Conservation (phyloP, 2,329 filamentous ascomycete genomes). For the Paraphaeosphaeria minitans region DNA sequence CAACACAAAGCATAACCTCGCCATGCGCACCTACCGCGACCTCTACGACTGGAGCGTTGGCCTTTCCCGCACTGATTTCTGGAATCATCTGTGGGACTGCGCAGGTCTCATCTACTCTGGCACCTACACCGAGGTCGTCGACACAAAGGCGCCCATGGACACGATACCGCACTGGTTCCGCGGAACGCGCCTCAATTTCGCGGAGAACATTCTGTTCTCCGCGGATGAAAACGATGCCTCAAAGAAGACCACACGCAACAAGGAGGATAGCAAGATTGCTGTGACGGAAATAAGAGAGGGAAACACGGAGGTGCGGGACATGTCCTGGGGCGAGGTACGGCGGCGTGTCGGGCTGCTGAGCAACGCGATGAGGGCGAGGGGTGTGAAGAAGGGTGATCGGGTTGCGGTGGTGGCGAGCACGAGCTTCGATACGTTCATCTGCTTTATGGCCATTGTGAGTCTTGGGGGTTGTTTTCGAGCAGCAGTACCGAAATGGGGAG, state of each 20-base stretch:
- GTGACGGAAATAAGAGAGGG: constrained; percentile 76
- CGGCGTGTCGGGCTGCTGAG: constrained; percentile 63
- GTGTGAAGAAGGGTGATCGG: constrained; percentile 73
- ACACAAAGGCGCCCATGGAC: constrained; percentile 72
- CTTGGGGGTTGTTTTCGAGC: constrained; percentile 78
- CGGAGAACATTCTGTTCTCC: constrained; percentile 78
- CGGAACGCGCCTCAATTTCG: constrained; percentile 75
- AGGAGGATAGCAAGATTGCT: constrained; percentile 73
- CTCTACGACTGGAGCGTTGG: constrained; percentile 72
- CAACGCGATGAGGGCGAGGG: constrained; percentile 68
- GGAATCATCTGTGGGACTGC: constrained; percentile 39
- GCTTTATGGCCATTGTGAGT: constrained; percentile 72
- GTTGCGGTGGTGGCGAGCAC: constrained; percentile 78
- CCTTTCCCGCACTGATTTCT: constrained; percentile 57
- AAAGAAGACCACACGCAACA: constrained; percentile 60
- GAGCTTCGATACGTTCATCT: constrained; percentile 72
- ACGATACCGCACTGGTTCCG: constrained; percentile 77
- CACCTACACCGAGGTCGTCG: constrained; percentile 58
- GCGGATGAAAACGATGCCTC: constrained; percentile 50
- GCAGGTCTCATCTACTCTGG: constrained; percentile 40
- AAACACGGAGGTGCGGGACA: constrained; percentile 54
- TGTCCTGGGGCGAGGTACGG: constrained; percentile 72
- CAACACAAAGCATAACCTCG: constrained; percentile 62
- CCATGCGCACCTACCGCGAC: constrained; percentile 70
- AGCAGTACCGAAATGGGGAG: constrained; percentile 84